Base-by-base conservation (phyloP, 2,329 filamentous ascomycete genomes). In the Colletotrichum sp. region DNA sequence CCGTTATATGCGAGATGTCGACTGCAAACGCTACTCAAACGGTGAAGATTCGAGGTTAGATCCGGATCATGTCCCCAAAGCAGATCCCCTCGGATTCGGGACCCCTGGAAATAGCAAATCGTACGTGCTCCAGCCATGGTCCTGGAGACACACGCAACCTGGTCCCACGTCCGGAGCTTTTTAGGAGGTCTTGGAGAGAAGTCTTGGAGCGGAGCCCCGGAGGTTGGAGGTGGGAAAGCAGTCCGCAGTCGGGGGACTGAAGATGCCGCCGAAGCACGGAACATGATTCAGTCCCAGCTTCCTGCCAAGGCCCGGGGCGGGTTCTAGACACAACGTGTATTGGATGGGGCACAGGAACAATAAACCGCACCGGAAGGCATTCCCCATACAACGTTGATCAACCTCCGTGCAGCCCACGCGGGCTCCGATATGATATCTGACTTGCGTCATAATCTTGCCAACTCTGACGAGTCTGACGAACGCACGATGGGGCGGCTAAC, bases 281-380 rank as follows among this genome's bases (percentile, higher is more conserved):
- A 71, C 68, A 71, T 71, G 68, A 71, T 71, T 71, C 68, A 71
- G 68, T 71, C 44, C 59, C 68, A 71, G 68, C 68, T 71, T 59
- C 39, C 44, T 57, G 68, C 68, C 68, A 71, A 71, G 68, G 39
- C 44, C 32, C 16, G 15, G 59, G 44, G 48, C 48, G 48, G 68
- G 57, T 48, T 70, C 68, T 70, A 63, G 34, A 70, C 34, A 34
- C 66, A 25, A 61, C 36, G 34, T 70, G 68, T 61, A 63, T 70
- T 32, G 68, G 52, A 69, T 63, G 34, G 55, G 25, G 52, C 36
- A 25, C 25, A 36, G 36, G 36, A 66, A 48, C 15, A 55, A 32
- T 52, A 27, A n/a, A 67, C 55, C 22, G 34, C 67, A 27, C 32
- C 61, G 27, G 27, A 61, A 61, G 27, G 16, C 11, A 61, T 36